phyloP scores from a whole-genome alignment of 768 basidiomycete species.

The Porpolomopsis calyptriformis region DNA sequence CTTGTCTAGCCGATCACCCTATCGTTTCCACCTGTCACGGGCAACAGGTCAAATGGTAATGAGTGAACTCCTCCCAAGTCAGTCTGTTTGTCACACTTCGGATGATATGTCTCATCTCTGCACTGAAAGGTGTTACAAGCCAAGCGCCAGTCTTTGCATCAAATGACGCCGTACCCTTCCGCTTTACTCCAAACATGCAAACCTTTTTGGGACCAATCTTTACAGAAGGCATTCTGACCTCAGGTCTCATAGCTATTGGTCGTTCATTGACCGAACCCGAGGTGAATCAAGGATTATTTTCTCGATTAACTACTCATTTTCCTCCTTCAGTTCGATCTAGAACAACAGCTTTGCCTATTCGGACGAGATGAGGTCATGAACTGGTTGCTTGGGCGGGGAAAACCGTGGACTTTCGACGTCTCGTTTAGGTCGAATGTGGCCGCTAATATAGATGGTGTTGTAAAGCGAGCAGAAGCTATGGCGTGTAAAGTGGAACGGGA shows the following conservation, averaged over 20 bases:
- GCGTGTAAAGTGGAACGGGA: constrained; percentile 83
- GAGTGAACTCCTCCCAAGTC: constrained; percentile 86
- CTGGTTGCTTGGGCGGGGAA: constrained; percentile 54
- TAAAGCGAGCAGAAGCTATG: constrained; percentile 73
- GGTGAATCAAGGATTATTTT: constrained; percentile 31
- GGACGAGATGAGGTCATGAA: constrained; percentile 84
- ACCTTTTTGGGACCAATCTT: constrained; percentile 81
- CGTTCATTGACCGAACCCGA: constrained; percentile 87
- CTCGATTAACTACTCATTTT: not conserved
- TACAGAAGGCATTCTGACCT: constrained; percentile 80
- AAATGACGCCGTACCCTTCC: constrained; percentile 89
- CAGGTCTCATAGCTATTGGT: constrained; percentile 84
- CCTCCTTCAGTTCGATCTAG: constrained; percentile 66
- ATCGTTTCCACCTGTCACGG: constrained; percentile 82
- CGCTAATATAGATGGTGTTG: constrained; percentile 54
- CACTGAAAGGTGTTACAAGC: constrained; percentile 29
- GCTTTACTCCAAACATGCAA: constrained; percentile 94
- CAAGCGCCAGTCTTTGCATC: constrained; percentile 57
- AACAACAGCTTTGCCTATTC: constrained; percentile 85
- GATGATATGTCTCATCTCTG: not conserved
- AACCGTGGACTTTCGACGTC: constrained; percentile 47
- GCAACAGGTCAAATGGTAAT: constrained; percentile 84
- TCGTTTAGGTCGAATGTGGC: constrained; percentile 45
- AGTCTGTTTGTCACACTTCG: constrained; percentile 4
- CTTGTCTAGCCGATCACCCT: constrained; percentile 72